Evolutionary conservation across 139 green algal species (phyloP).

Genomic region (Chlamydomonas urium): DNA sequence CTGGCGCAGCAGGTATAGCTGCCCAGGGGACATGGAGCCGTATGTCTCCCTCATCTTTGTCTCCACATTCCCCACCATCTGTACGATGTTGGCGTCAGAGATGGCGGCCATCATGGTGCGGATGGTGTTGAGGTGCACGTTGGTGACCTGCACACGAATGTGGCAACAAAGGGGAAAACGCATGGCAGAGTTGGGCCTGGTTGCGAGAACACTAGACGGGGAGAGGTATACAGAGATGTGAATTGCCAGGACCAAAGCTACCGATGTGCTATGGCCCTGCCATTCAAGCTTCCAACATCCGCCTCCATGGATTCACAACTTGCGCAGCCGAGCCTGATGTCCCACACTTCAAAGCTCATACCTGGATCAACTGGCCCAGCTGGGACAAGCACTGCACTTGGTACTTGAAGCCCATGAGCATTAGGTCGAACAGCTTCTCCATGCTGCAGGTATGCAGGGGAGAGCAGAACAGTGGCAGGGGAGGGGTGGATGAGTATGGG

Average conservation of each 20-base stretch:
- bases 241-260: too few species aligned
- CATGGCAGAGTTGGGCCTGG: too few species aligned
- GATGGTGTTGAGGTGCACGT: conserved; percentile 47
- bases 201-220: too few species aligned
- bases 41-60: conserved; percentile 29
- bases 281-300: too few species aligned
- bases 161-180: too few species aligned
- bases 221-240: too few species aligned
- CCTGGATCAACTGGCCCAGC: conserved; percentile 45
- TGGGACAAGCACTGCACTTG: conserved; percentile 40
- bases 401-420: conserved; percentile 80
- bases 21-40: conserved; percentile 26
- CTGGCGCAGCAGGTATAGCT: conserved; percentile 49
- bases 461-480: too few species aligned
- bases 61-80: conserved; percentile 30
- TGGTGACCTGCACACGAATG: conserved; percentile 38
- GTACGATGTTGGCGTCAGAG: conserved; percentile 14
- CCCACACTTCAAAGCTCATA: too few species aligned
- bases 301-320: too few species aligned
- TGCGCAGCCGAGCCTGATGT: too few species aligned
- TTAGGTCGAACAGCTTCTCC: conserved; percentile 83
- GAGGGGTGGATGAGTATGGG: too few species aligned
- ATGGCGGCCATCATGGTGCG: conserved; percentile 27
- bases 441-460: conserved; percentile 63
- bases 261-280: too few species aligned